A percentile compares a stretch with the other conserved stretches of the same genome.
phyloP scores from a whole-genome alignment of 176 grass and related monocot species.

The Cenchrus fungigraminus region DNA sequence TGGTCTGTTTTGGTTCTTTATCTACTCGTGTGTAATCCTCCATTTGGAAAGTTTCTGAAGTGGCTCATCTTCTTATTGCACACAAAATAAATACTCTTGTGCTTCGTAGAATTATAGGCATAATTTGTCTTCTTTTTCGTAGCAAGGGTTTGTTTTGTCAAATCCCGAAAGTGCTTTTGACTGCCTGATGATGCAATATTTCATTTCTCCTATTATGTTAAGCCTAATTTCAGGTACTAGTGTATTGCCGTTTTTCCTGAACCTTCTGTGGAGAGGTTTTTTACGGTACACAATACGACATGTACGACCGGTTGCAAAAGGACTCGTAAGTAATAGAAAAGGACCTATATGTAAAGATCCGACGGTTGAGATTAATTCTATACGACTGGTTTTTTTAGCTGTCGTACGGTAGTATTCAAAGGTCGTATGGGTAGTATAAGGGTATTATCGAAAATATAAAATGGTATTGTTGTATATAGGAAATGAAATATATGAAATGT shows the following conservation, averaged over 20 bases:
- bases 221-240: not conserved
- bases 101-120: not conserved
- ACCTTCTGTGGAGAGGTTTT: not conserved
- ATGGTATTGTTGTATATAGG: too few species aligned
- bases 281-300: too few species aligned
- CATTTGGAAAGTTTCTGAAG: not conserved
- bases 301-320: too few species aligned
- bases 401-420: too few species aligned
- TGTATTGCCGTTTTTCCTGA: not conserved
- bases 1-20: not conserved
- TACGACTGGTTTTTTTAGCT: too few species aligned
- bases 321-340: too few species aligned
- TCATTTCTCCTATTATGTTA: not conserved
- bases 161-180: too few species aligned
- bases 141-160: not conserved
- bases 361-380: too few species aligned
- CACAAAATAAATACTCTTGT: not conserved
- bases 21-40: not conserved
- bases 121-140: not conserved
- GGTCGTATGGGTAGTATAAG: too few species aligned
- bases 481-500: too few species aligned
- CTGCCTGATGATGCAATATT: not conserved
- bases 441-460: too few species aligned
- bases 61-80: not conserved
- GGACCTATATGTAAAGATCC: too few species aligned